phyloP scores from a whole-genome alignment of 2,329 filamentous ascomycete species.

The Botrytis squamosa region DNA sequence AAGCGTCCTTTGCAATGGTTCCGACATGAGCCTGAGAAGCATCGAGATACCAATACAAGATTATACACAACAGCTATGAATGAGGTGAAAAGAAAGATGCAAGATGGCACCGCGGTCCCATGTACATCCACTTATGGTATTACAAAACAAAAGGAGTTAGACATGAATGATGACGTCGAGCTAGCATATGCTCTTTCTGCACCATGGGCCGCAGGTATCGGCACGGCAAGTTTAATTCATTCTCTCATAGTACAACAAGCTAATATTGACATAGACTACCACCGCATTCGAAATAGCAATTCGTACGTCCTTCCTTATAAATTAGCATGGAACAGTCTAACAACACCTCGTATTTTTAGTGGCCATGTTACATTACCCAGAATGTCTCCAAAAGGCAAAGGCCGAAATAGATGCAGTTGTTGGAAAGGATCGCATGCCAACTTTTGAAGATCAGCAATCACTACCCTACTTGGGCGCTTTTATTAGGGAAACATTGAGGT shows the following conservation, averaged over 20 bases:
- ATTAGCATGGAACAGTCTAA: not conserved
- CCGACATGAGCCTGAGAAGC: conserved; percentile 1
- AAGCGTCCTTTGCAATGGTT: conserved; percentile 1
- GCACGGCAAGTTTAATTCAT: not conserved
- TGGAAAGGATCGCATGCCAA: not conserved
- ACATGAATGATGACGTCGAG: not conserved
- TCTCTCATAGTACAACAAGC: not conserved
- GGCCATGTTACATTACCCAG: not conserved
- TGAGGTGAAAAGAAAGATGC: not conserved
- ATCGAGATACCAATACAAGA: not conserved
- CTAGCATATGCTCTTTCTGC: conserved; percentile 4
- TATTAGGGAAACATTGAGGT: not conserved
- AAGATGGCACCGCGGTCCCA: conserved; percentile 1
- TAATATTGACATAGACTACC: not conserved
- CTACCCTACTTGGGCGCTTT: not conserved
- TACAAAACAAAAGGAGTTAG: conserved; percentile 3
- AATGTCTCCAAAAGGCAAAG: not conserved
- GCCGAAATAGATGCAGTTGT: not conserved
- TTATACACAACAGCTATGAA: not conserved
- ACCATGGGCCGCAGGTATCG: not conserved
- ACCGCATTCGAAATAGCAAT: conserved; percentile 3
- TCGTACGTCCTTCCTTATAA: not conserved
- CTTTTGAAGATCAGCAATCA: not conserved
- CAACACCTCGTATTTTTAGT: not conserved
- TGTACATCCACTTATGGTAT: conserved; percentile 5